These are phyloP conservation scores for Paxillus rubicundulus DNA, from an alignment of 768 basidiomycete genomes.

Conservation along the genomic window DNA sequence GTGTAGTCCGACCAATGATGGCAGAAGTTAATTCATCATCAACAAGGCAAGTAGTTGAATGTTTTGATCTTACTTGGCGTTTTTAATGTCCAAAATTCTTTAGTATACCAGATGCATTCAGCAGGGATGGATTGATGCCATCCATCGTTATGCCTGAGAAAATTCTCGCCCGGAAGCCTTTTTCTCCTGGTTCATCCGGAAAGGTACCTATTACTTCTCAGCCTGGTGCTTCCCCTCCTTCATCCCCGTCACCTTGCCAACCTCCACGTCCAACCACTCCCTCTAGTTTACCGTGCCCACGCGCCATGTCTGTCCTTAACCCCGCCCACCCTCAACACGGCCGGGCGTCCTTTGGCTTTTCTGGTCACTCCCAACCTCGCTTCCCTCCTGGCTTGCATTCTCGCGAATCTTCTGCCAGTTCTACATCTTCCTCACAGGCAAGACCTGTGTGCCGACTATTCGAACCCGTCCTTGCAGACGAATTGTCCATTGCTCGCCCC, in stretches of 20 bases:
- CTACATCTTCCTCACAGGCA: conserved; percentile 32
- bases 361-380: conserved; percentile 38
- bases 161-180: conserved; percentile 38
- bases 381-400: conserved; percentile 6
- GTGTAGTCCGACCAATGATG: conserved; percentile 6
- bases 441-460: conserved; percentile 67
- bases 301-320: conserved; percentile 18
- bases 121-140: conserved; percentile 41
- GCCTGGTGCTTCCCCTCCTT: conserved; percentile 44
- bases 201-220: conserved; percentile 44
- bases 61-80: not conserved
- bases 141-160: conserved; percentile 55
- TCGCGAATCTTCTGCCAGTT: conserved; percentile 8
- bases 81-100: not conserved
- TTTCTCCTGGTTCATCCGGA: conserved; percentile 43
- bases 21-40: conserved; percentile 1
- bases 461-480: conserved; percentile 70
- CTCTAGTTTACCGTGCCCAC: conserved; percentile 14
- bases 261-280: conserved; percentile 3
- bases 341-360: conserved; percentile 32
- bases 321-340: conserved; percentile 28
- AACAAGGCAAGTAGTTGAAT: conserved; percentile 11
- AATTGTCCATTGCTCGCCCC: conserved; percentile 50
- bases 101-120: conserved; percentile 32
- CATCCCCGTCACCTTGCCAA: conserved; percentile 37